Conservation (phyloP, 2,329 filamentous ascomycete genomes). For the Dothidotthia symphoricarpi region DNA sequence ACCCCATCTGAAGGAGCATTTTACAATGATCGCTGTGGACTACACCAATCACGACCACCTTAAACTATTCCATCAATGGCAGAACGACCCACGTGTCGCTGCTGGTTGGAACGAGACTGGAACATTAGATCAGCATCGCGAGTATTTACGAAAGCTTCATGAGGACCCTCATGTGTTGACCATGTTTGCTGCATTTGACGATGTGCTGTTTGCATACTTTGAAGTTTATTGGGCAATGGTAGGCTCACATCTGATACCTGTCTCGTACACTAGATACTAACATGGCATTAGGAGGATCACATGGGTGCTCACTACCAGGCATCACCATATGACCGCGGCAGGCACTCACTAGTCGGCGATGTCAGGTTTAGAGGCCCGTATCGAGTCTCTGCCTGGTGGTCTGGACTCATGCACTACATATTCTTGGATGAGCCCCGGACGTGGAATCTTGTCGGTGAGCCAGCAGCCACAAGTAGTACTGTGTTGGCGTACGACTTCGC, state of each 20-base stretch:
- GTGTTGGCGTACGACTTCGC: slow-evolving; percentile 73
- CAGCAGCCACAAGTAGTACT: slow-evolving; percentile 67
- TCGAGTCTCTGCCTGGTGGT: slow-evolving; percentile 59
- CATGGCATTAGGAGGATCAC: slow-evolving; percentile 53
- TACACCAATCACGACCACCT: slow-evolving; percentile 64
- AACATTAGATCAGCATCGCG: slow-evolving; percentile 69
- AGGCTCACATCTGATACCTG: slow-evolving; percentile 15
- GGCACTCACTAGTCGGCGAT: slow-evolving; percentile 61
- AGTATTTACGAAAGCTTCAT: slow-evolving; percentile 67
- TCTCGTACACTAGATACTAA: slow-evolving; percentile 14
- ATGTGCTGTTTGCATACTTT: slow-evolving; percentile 71
- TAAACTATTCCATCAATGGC: slow-evolving; percentile 72
- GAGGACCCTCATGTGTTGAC: slow-evolving; percentile 70
- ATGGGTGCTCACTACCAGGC: slow-evolving; percentile 59
- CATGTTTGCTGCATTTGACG: slow-evolving; percentile 69
- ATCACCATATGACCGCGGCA: slow-evolving; percentile 57
- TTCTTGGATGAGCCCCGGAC: slow-evolving; percentile 60
- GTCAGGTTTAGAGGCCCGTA: slow-evolving; percentile 55
- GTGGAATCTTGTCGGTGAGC: slow-evolving; percentile 62
- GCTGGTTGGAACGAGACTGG: slow-evolving; percentile 79
- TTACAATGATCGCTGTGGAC: slow-evolving; percentile 74
- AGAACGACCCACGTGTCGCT: slow-evolving; percentile 78
- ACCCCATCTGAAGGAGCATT: slow-evolving; percentile 71
- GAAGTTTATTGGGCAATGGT: slow-evolving; percentile 77
- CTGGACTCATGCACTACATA: slow-evolving; percentile 58